A percentile compares a stretch with the other conserved stretches of the same genome.
Conservation (phyloP, 805 yeast species). For the Scheffersomyces stipitis region DNA sequence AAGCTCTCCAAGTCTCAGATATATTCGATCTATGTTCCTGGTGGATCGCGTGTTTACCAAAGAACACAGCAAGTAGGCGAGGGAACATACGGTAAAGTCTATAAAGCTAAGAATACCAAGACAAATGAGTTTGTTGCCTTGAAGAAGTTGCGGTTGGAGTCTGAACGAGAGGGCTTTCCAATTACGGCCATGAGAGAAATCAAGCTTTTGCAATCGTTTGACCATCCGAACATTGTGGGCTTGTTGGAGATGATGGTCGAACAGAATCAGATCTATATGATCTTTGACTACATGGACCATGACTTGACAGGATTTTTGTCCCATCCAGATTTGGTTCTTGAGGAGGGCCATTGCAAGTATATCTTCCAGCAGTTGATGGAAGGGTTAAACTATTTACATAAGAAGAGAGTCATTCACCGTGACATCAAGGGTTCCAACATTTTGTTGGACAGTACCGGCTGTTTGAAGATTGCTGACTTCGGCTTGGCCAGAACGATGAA, state of each 20-base stretch:
- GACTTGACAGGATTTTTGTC: conserved; percentile 86
- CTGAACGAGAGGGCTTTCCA: conserved; percentile 93
- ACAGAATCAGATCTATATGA: conserved; percentile 73
- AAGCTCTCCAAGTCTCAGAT: conserved; percentile 30
- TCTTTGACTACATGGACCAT: conserved; percentile 90
- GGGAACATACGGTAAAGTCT: conserved; percentile 97
- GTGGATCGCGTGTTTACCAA: conserved; percentile 51
- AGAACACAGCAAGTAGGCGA: conserved; percentile 93
- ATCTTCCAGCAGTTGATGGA: conserved; percentile 63
- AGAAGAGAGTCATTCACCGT: conserved; percentile 68
- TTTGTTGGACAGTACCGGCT: conserved; percentile 60
- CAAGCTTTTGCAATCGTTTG: conserved; percentile 75
- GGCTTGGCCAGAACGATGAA: conserved; percentile 81
- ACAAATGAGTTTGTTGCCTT: conserved; percentile 81
- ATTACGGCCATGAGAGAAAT: conserved; percentile 94
- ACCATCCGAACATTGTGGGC: conserved; percentile 80
- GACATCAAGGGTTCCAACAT: conserved; percentile 84
- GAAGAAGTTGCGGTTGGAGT: conserved; percentile 78
- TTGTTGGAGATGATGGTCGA: conserved; percentile 90
- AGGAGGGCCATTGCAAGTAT: conserved; percentile 65
- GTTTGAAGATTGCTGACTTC: conserved; percentile 74
- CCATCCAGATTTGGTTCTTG: conserved; percentile 65
- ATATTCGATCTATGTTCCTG: conserved; percentile 27
- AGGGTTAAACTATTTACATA: conserved; percentile 70
- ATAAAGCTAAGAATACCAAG: conserved; percentile 72